phyloP scores from a whole-genome alignment of 306 rosid genomes.

The Prunus fruticosa region DNA sequence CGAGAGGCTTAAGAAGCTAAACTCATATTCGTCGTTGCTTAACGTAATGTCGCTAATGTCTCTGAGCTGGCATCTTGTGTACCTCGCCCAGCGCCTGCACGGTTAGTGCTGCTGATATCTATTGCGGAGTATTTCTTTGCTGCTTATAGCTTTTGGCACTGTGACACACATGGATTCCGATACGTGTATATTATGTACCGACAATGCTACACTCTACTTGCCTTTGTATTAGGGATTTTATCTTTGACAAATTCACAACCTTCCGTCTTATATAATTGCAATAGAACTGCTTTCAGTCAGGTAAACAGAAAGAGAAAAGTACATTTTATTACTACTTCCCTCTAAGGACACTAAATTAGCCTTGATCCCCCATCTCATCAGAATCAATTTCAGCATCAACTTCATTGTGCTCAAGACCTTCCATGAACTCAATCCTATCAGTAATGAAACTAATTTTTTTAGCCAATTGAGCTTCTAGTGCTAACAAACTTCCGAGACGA shows the following conservation, averaged over 20 bases:
- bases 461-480: not conserved
- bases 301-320: not conserved
- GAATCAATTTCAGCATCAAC: not conserved
- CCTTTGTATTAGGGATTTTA: not conserved
- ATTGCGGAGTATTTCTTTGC: not conserved
- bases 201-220: not conserved
- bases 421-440: not conserved
- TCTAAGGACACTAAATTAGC: not conserved
- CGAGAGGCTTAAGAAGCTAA: conserved; percentile 61
- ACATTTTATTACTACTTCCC: not conserved
- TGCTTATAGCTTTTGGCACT: not conserved
- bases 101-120: not conserved
- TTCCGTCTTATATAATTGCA: not conserved
- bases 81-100: conserved; percentile 44
- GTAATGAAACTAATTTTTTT: not conserved
- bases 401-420: not conserved
- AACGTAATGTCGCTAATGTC: conserved; percentile 47
- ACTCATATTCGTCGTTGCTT: conserved; percentile 44
- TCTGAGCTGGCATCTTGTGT: conserved; percentile 68
- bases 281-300: not conserved
- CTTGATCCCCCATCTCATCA: not conserved
- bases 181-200: not conserved
- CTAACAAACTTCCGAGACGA: not conserved
- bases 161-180: not conserved
- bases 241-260: not conserved